Percentiles rank a stretch among this genome's conserved stretches.
These are phyloP conservation scores for carrot (Daucus carota) DNA, from an alignment of 129 eudicot genomes.

Conservation along the genomic window DNA sequence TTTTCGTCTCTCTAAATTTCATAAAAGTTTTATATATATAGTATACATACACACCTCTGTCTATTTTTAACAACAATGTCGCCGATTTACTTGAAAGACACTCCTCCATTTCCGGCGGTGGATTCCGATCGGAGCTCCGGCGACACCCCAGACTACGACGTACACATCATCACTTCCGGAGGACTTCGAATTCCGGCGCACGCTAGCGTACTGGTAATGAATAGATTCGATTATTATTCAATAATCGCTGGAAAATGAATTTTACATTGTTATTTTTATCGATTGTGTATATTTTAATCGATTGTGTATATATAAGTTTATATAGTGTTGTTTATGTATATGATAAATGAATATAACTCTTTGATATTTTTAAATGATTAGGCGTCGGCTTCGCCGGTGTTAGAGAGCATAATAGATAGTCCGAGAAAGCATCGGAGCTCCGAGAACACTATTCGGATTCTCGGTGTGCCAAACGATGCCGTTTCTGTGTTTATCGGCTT, in stretches of 20 bases:
- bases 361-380: neutral
- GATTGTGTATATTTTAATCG: neutral
- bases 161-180: constrained; percentile 63
- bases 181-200: constrained; percentile 75
- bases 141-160: constrained; percentile 37
- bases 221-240: neutral
- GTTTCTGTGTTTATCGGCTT: constrained; percentile 69
- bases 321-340: neutral
- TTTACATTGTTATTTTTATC: too few species aligned
- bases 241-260: too few species aligned
- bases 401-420: constrained; percentile 51
- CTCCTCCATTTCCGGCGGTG: constrained; percentile 17
- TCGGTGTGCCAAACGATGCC: constrained; percentile 91
- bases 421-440: constrained; percentile 49
- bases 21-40: too few species aligned
- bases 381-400: constrained; percentile 81
- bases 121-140: constrained; percentile 27
- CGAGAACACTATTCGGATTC: constrained; percentile 53
- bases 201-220: constrained; percentile 58
- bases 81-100: constrained; percentile 9
- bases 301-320: neutral
- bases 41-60: neutral
- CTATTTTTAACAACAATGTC: neutral
- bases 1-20: neutral
- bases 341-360: neutral